These are phyloP conservation scores for Ceriops decandra DNA, from an alignment of 345 rosid species.

Conservation along the genomic window DNA sequence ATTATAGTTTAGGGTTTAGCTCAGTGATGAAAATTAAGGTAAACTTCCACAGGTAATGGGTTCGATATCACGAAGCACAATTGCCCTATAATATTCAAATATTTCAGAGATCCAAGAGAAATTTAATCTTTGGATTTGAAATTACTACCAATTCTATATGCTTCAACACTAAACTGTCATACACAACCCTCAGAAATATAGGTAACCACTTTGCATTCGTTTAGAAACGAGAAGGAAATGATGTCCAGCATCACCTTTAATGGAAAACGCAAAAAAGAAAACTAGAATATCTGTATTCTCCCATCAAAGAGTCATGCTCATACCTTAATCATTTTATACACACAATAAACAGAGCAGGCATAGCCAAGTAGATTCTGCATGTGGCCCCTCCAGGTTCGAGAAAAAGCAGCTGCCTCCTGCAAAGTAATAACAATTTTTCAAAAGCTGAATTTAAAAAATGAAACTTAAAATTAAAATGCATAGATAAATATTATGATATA, in stretches of 20 bases:
- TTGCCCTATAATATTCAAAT: no score
- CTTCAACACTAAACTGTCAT: no score
- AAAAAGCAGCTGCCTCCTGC: slow-evolving; percentile 93
- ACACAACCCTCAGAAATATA: no score
- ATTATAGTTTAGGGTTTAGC: no score
- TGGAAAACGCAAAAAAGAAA: neutral
- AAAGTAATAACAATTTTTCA: slow-evolving; percentile 14
- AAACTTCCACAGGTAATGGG: no score
- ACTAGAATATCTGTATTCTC: slow-evolving; percentile 4
- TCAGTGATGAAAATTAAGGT: no score
- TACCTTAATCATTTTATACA: slow-evolving; percentile 98
- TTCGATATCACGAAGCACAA: no score
- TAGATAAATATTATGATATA: no score
- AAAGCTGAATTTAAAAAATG: slow-evolving; percentile 4
- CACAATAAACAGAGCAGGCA: slow-evolving; percentile 89
- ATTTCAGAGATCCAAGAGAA: no score
- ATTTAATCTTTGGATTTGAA: no score
- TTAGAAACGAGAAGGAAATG: neutral
- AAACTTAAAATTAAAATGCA: neutral
- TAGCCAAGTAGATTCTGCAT: slow-evolving; percentile 95
- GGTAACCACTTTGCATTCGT: no score
- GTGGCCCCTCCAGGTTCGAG: slow-evolving; percentile 97
- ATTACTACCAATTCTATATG: no score
- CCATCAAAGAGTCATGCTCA: slow-evolving; percentile 10
- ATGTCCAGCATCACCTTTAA: neutral